Conservation (phyloP, 73 alveolate genomes). For the Halteria grandinella region DNA sequence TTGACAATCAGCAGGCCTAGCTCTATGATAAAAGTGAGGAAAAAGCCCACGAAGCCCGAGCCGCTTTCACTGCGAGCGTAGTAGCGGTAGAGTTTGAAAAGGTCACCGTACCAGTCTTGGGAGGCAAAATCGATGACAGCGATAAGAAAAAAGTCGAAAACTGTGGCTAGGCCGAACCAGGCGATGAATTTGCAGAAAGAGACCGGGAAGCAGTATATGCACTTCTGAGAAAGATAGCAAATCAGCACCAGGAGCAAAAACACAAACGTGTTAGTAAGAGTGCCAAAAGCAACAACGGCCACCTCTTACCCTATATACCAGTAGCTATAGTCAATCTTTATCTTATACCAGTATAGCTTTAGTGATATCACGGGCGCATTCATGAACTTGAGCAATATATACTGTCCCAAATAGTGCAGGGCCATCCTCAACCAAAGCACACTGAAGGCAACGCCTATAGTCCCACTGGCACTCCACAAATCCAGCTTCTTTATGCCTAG, state of each 20-base stretch:
- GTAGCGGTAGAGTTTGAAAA: constrained; percentile 58
- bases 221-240: constrained; percentile 54
- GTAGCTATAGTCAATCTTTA: constrained; percentile 56
- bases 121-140: constrained; percentile 63
- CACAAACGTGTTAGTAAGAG: constrained; percentile 27
- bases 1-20: constrained; percentile 42
- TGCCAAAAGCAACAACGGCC: constrained; percentile 58
- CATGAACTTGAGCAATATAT: constrained; percentile 46
- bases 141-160: constrained; percentile 59
- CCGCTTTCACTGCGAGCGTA: constrained; percentile 61
- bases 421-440: constrained; percentile 66
- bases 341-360: constrained; percentile 37
- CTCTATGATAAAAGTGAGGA: constrained; percentile 58
- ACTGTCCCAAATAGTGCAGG: constrained; percentile 71
- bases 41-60: constrained; percentile 62
- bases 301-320: constrained; percentile 66
- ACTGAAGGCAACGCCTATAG: constrained; percentile 42
- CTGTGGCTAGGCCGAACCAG: constrained; percentile 70
- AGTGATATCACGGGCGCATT: constrained; percentile 57
- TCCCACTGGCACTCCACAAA: background rate
- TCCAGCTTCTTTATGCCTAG: constrained; percentile 63
- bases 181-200: constrained; percentile 56
- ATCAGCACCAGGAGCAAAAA: constrained; percentile 31
- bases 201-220: constrained; percentile 59
- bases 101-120: constrained; percentile 61